Evolutionary conservation across 768 basidiomycete species (phyloP).

Genomic region (Tylopilus sp.): DNA sequence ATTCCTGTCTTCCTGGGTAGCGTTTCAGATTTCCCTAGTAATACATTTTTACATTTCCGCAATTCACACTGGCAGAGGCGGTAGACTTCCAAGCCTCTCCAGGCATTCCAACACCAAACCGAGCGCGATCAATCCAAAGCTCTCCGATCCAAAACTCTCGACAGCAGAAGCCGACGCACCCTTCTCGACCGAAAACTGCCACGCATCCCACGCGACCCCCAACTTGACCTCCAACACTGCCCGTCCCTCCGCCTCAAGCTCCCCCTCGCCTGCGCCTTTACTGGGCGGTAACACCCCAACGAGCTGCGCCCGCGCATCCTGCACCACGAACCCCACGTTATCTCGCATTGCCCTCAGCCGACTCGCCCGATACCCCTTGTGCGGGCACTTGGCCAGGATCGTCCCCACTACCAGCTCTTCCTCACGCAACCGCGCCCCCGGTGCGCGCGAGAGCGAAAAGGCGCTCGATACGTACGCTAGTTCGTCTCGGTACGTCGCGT

Average conservation of each 20-base stretch:
- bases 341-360: too few species aligned
- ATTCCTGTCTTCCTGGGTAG: too few species aligned
- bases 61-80: slow-evolving; percentile 9
- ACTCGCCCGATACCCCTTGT: slow-evolving; percentile 41
- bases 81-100: slow-evolving; percentile 36
- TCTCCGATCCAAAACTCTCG: slow-evolving; percentile 48
- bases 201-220: slow-evolving; percentile 53
- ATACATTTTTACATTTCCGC: too few species aligned
- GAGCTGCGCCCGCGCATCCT: slow-evolving; percentile 24
- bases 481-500: slow-evolving; percentile 42
- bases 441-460: slow-evolving; percentile 58
- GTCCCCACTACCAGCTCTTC: slow-evolving; percentile 74
- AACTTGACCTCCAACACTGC: background rate
- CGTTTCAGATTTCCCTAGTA: too few species aligned
- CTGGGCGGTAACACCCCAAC: too few species aligned
- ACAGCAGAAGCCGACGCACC: background rate
- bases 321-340: too few species aligned
- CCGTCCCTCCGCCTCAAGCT: background rate
- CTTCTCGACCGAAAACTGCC: slow-evolving; percentile 31
- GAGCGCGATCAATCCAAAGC: slow-evolving; percentile 66
- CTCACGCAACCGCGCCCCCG: slow-evolving; percentile 57
- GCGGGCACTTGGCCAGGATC: slow-evolving; percentile 64
- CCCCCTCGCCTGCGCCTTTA: too few species aligned
- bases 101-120: slow-evolving; percentile 57
- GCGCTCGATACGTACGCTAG: slow-evolving; percentile 61